Conservation (phyloP, 805 yeast species). For the Ascoidea rubescens region DNA sequence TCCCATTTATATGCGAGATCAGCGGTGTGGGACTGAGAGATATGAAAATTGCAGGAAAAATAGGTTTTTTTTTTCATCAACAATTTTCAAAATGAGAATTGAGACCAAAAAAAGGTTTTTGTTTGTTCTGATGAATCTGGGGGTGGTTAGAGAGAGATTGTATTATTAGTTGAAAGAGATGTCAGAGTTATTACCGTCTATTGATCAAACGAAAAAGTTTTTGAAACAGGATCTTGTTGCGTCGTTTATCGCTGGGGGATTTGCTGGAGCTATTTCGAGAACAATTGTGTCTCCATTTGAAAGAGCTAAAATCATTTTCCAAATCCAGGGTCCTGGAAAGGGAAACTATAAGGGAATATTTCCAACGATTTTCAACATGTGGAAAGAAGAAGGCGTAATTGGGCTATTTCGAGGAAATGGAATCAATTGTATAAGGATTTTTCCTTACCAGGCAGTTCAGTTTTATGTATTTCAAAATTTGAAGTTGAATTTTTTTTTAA, state of each 20-base stretch:
- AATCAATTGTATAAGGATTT: conserved; percentile 74
- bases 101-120: too few relatives aligned
- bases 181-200: not conserved
- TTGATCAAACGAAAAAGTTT: conserved; percentile 2
- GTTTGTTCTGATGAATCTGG: too few relatives aligned
- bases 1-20: too few relatives aligned
- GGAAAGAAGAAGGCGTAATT: conserved; percentile 80
- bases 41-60: too few relatives aligned
- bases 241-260: conserved; percentile 59
- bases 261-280: conserved; percentile 71
- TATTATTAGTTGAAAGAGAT: not conserved
- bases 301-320: conserved; percentile 82
- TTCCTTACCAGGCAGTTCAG: conserved; percentile 93
- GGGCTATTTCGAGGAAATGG: conserved; percentile 90
- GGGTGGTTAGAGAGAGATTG: too few relatives aligned
- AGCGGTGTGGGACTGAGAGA: too few relatives aligned
- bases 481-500: conserved; percentile 11
- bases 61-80: too few relatives aligned
- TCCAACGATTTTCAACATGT: conserved; percentile 63
- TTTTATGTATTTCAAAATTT: conserved; percentile 64
- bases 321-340: conserved; percentile 53
- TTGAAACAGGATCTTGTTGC: conserved; percentile 39
- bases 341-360: conserved; percentile 54
- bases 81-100: too few relatives aligned
- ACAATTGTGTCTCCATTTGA: conserved; percentile 94